Evolutionary conservation across 2,329 filamentous ascomycete species (phyloP).

Genomic region (Torrubiellomyces zombiae): DNA sequence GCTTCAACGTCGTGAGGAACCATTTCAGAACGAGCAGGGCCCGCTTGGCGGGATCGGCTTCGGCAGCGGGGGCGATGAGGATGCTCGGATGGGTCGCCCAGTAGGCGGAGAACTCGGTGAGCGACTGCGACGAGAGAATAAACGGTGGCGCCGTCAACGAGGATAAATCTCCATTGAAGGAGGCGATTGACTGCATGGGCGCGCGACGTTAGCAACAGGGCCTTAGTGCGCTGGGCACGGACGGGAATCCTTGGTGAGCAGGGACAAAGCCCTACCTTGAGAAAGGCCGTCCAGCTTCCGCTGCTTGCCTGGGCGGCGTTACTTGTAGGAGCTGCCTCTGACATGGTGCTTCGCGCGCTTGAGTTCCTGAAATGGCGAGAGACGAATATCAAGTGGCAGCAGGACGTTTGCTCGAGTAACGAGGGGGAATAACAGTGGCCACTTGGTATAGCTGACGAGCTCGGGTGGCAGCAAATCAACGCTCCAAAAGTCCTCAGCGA

Average conservation of each 20-base stretch:
- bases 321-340: too few relatives aligned
- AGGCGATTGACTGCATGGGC: slow-evolving; percentile 47
- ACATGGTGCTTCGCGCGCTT: slow-evolving; percentile 12
- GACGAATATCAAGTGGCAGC: too few relatives aligned
- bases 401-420: too few relatives aligned
- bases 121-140: slow-evolving; percentile 61
- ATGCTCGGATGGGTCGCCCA: slow-evolving; percentile 66
- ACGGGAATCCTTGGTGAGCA: neutral
- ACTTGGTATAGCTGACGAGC: too few relatives aligned
- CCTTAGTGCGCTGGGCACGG: too few relatives aligned
- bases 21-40: slow-evolving; percentile 83
- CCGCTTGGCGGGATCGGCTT: slow-evolving; percentile 66
- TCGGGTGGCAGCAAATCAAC: too few relatives aligned
- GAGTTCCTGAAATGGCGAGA: too few relatives aligned
- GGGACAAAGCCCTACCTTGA: slow-evolving; percentile 23
- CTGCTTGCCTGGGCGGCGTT: slow-evolving; percentile 21
- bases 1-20: slow-evolving; percentile 87
- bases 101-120: slow-evolving; percentile 69
- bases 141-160: slow-evolving; percentile 70
- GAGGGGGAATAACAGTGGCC: too few relatives aligned
- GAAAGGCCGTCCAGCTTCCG: slow-evolving; percentile 34
- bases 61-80: slow-evolving; percentile 66
- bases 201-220: slow-evolving; percentile 1
- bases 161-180: slow-evolving; percentile 68
- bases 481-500: too few relatives aligned